These are phyloP conservation scores for Xylaria acuta DNA, from an alignment of 495 filamentous ascomycete genomes.

Conservation along the genomic window DNA sequence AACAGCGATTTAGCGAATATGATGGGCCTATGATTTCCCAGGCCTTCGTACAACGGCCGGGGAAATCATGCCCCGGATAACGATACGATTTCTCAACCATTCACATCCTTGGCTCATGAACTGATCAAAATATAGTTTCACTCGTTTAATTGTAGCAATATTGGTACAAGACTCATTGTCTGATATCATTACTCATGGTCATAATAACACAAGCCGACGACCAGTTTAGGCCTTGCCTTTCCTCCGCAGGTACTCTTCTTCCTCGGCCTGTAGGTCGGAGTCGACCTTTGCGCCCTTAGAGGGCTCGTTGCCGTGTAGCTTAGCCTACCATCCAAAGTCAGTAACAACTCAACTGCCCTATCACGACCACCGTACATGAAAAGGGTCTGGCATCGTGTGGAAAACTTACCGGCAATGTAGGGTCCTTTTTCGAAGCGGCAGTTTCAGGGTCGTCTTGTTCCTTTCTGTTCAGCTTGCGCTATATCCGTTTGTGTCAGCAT, in stretches of 20 bases:
- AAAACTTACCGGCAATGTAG: constrained; percentile 68
- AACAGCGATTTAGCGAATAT: background rate
- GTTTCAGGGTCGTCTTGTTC: constrained; percentile 58
- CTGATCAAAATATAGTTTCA: background rate
- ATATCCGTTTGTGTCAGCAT: constrained; percentile 29
- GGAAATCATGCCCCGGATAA: background rate
- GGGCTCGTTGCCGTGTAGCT: constrained; percentile 68
- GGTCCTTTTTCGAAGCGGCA: constrained; percentile 64
- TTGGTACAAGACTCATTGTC: background rate
- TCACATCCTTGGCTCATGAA: background rate
- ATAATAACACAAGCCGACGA: background rate
- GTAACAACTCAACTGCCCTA: background rate
- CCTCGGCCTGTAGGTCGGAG: constrained; percentile 65
- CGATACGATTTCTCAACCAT: background rate
- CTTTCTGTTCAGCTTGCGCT: constrained; percentile 48
- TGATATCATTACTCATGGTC: background rate
- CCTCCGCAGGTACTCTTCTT: constrained; percentile 66
- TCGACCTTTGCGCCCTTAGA: constrained; percentile 73
- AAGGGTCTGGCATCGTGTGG: background rate
- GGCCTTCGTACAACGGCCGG: too few species aligned
- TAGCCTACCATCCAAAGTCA: constrained; percentile 52
- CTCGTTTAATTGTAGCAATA: constrained; percentile 6
- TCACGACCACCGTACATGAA: too few species aligned
- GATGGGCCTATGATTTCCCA: background rate
- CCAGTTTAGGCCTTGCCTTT: constrained; percentile 50